A percentile compares a stretch with the other conserved stretches of the same genome.
Conservation (phyloP, 352 stramenopile species). For the Pythium pyrilobum region DNA sequence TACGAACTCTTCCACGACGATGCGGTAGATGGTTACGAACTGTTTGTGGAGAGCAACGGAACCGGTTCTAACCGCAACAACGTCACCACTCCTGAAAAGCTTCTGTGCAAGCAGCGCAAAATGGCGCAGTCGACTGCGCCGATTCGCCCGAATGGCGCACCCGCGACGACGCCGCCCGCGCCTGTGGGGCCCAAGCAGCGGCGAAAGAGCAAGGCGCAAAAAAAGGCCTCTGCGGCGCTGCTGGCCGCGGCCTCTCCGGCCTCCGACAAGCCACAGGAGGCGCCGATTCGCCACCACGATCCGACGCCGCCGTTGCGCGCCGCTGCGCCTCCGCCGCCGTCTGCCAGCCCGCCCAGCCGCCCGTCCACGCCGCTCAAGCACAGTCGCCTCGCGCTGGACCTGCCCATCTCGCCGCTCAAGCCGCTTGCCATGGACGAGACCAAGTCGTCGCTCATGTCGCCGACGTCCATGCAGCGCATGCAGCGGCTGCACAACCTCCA, state of each 20-base stretch:
- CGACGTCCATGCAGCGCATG: slow-evolving; percentile 29
- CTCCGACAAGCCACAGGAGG: neutral
- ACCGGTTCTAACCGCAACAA: neutral
- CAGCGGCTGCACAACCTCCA: slow-evolving; percentile 28
- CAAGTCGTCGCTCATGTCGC: slow-evolving; percentile 14
- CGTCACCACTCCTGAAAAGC: neutral
- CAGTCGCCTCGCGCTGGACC: slow-evolving; percentile 15
- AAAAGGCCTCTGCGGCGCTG: slow-evolving; percentile 2
- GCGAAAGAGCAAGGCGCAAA: slow-evolving; percentile 16
- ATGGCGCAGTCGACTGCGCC: neutral
- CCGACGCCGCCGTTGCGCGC: neutral
- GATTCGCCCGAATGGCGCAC: neutral
- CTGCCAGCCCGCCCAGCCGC: neutral
- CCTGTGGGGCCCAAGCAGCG: slow-evolving; percentile 12
- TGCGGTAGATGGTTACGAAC: too few species aligned
- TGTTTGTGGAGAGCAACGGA: too few species aligned
- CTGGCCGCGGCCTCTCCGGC: slow-evolving; percentile 5
- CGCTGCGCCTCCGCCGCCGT: neutral
- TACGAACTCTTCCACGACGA: neutral
- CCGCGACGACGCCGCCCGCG: neutral
- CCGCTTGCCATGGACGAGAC: neutral
- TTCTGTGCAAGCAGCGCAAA: neutral
- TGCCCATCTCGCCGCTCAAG: slow-evolving; percentile 15
- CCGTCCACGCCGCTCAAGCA: slow-evolving; percentile 10
- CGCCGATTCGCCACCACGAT: too few species aligned